Evolutionary conservation across 2,329 filamentous ascomycete species (phyloP).

Genomic region (Fusarium staphyleae): DNA sequence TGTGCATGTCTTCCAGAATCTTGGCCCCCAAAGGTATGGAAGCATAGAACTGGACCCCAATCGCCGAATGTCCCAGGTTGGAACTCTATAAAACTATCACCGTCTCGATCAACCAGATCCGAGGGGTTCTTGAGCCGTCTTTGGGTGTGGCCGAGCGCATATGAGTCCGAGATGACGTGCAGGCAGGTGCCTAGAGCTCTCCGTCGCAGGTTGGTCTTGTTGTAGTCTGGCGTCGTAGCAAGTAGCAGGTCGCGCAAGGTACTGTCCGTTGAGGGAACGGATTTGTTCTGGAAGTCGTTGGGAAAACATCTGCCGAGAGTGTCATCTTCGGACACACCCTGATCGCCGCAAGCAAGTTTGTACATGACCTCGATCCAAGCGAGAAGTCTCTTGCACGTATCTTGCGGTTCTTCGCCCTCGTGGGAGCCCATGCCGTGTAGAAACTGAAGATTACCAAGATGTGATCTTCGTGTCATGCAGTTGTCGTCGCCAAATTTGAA

Average conservation of each 20-base stretch:
- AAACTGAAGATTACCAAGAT: constrained; percentile 30
- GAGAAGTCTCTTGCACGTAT: constrained; percentile 8
- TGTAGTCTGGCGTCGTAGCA: constrained; percentile 22
- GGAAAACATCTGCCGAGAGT: neutral
- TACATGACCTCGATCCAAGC: constrained; percentile 30
- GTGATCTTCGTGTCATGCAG: constrained; percentile 23
- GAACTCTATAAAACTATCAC: constrained; percentile 2
- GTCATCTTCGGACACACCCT: neutral
- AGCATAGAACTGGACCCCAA: constrained; percentile 19
- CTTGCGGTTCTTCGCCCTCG: constrained; percentile 16
- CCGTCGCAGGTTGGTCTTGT: constrained; percentile 2
- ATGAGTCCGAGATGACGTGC: constrained; percentile 27
- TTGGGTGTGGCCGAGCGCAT: constrained; percentile 24
- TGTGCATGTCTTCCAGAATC: constrained; percentile 9
- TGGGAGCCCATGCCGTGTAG: constrained; percentile 23
- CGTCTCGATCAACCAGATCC: constrained; percentile 13
- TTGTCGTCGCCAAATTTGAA: constrained; percentile 26
- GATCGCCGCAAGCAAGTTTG: constrained; percentile 20
- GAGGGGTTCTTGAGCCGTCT: constrained; percentile 13
- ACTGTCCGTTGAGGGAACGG: constrained; percentile 2
- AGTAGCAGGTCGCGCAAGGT: constrained; percentile 21
- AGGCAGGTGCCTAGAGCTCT: constrained; percentile 25
- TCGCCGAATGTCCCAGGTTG: constrained; percentile 14
- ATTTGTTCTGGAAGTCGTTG: neutral
- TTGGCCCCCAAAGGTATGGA: constrained; percentile 20